Percentiles rank a stretch among this genome's conserved stretches.
Conservation (phyloP, 169 alveolate species). For the Plasmodium reichenowi region DNA sequence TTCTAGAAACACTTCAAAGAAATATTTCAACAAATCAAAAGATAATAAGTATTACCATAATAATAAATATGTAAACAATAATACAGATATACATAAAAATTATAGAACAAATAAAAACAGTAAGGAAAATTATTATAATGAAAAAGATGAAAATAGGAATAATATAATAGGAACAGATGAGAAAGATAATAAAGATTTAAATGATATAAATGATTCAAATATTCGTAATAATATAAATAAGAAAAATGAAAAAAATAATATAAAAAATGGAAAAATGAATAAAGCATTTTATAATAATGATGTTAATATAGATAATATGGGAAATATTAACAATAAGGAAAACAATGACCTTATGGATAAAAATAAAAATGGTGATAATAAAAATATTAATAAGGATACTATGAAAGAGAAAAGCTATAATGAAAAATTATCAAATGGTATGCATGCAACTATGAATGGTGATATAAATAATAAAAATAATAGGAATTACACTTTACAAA, state of each 20-base stretch:
- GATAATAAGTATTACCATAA: too few relatives aligned
- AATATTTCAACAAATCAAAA: too few relatives aligned
- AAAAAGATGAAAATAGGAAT: not conserved
- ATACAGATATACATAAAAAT: too few relatives aligned
- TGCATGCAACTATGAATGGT: too few relatives aligned
- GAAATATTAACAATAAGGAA: not conserved
- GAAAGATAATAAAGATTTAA: too few relatives aligned
- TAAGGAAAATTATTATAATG: not conserved
- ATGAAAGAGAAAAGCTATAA: not conserved
- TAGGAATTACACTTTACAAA: constrained; percentile 1
- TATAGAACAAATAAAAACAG: too few relatives aligned
- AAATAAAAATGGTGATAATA: not conserved
- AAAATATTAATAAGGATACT: not conserved
- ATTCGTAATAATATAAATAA: constrained; percentile 1
- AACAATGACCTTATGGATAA: not conserved
- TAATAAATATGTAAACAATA: too few relatives aligned
- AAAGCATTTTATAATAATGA: not conserved
- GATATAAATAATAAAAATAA: not conserved
- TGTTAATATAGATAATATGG: constrained; percentile 1
- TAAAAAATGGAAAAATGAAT: not conserved
- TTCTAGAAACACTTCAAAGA: too few relatives aligned
- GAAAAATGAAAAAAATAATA: not conserved
- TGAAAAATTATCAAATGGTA: constrained; percentile 5
- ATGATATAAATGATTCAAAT: not conserved
- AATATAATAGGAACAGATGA: not conserved